Evolutionary conservation across 805 yeast genomes (phyloP), one percentile per base, ranked within the genome.

Genomic region (Candida easanensis): DNA sequence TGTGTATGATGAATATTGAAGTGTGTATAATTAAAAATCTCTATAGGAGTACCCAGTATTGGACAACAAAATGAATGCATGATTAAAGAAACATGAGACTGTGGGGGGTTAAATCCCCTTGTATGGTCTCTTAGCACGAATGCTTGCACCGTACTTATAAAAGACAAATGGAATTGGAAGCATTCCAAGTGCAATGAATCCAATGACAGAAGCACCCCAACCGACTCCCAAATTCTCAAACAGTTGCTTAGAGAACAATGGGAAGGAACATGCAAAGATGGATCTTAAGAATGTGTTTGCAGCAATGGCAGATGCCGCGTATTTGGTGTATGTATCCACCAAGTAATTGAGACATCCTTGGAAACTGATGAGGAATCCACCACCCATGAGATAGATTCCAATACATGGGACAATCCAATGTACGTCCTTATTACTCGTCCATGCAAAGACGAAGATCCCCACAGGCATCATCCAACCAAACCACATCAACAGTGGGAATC

Each of bases 261-360:
- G 86, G 69, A 81, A 80, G 1, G 70, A 74, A 25, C 79, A 82
- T 23, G 79, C 87, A 60, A 79, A 73, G 5, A 72, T 61, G 0
- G 84, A 78, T 57, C 86, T 69, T 38, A 76, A 57, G 44, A 80
- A 74, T 1, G 85, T 77, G 49, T 79, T 79, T 5, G 80, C 84
- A 4, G 87, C 84, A 42, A 80, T 66, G 2, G 84, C 83, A 13
- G 82, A 75, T 2, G 86, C 86, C 8, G 84, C 78, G 49, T 70
- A 74, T 35, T 69, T 61, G 27, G 78, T 68, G 54, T 77, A 80
- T 36, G 83, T 68, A 58, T 81, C 86, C 38, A 82, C 77, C 46
- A 82, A 64, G 53, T 81, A 81, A 58, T 76, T 79, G 39, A 80
- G 61, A 46, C 78, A 71, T 7, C 83, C 79, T 50, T 77, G 77